A percentile compares a stretch with the other conserved stretches of the same genome.
Conservation (phyloP, 2,329 filamentous ascomycete genomes). For the Cadophora sp. region DNA sequence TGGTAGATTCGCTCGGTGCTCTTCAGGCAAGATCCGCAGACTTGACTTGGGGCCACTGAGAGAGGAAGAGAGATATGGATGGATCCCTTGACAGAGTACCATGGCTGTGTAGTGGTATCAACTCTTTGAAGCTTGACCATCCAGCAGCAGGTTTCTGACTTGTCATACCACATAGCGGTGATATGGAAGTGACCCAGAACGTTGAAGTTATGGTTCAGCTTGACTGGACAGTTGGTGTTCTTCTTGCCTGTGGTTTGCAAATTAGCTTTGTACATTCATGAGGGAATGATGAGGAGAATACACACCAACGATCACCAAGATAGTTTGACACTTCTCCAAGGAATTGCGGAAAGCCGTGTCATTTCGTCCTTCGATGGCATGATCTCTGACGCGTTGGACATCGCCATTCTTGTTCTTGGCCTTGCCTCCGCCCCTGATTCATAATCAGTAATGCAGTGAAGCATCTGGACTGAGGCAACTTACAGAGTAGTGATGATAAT, state of each 20-base stretch:
- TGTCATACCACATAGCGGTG: slow-evolving; percentile 73
- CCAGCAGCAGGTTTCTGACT: slow-evolving; percentile 48
- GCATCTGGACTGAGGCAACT: slow-evolving; percentile 39
- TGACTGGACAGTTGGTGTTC: slow-evolving; percentile 54
- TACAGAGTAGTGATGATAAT: slow-evolving; percentile 69
- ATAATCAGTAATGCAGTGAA: slow-evolving; percentile 31
- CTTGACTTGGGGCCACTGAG: slow-evolving; percentile 31
- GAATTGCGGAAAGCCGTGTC: background rate
- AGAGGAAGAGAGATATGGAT: slow-evolving; percentile 39
- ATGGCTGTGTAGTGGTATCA: slow-evolving; percentile 56
- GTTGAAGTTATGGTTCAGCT: slow-evolving; percentile 64
- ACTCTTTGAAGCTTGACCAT: slow-evolving; percentile 73
- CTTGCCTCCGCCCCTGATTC: slow-evolving; percentile 61
- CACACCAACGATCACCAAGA: slow-evolving; percentile 57
- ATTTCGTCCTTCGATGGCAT: background rate
- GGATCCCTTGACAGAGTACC: slow-evolving; percentile 58
- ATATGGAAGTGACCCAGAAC: slow-evolving; percentile 74
- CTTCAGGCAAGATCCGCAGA: slow-evolving; percentile 51
- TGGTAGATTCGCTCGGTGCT: slow-evolving; percentile 49
- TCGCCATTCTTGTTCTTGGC: slow-evolving; percentile 52
- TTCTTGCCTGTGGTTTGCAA: slow-evolving; percentile 52
- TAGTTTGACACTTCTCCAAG: background rate
- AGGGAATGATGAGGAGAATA: slow-evolving; percentile 7
- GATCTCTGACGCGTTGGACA: background rate
- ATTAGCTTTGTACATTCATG: background rate